These are phyloP conservation scores for Xanthoconium stramineum DNA, from an alignment of 768 basidiomycete genomes.

Conservation along the genomic window DNA sequence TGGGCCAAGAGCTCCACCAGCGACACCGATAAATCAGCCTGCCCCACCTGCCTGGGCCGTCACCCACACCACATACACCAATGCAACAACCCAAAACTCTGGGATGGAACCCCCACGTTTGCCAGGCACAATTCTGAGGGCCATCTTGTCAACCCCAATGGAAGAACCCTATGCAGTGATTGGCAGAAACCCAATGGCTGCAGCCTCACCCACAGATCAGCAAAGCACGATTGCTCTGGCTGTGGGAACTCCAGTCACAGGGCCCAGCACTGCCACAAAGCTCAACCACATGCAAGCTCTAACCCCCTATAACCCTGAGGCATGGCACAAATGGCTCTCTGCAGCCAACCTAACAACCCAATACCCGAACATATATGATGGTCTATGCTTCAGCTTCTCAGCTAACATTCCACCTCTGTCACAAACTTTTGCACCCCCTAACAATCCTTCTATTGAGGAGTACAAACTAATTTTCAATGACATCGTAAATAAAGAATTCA, in stretches of 20 bases:
- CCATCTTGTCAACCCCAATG: neutral
- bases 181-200: neutral
- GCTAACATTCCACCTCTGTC: neutral
- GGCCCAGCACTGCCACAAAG: neutral
- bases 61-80: neutral
- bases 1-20: no score
- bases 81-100: neutral
- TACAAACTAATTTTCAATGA: fast-evolving
- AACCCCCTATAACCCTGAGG: neutral
- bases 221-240: neutral
- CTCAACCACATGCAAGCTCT: neutral
- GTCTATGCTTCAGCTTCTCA: neutral
- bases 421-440: neutral
- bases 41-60: neutral
- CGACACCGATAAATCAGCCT: neutral
- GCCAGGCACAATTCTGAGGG: neutral
- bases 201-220: neutral
- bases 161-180: neutral
- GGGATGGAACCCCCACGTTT: neutral
- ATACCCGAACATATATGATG: neutral
- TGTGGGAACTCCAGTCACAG: neutral
- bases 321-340: neutral
- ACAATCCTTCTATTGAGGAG: neutral
- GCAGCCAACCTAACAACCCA: neutral
- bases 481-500: neutral